Conservation (phyloP, 2,329 filamentous ascomycete species). For the Cryphonectria radicalis region DNA sequence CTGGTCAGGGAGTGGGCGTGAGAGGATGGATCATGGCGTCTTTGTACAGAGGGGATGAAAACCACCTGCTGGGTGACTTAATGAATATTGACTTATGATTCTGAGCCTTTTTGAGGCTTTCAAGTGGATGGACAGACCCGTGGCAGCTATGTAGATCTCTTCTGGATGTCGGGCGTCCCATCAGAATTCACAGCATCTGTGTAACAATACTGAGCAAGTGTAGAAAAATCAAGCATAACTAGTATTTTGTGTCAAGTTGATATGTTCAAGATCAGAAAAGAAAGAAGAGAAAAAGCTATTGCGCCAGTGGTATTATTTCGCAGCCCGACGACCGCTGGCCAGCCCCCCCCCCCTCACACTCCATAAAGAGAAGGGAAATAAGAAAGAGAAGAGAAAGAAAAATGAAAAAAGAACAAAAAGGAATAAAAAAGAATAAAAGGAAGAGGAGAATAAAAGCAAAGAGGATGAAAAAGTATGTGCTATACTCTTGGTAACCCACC, state of each 20-base stretch:
- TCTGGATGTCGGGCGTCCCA: neutral
- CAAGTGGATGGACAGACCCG: neutral
- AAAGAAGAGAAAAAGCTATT: neutral
- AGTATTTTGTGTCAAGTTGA: neutral
- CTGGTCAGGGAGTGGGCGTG: neutral
- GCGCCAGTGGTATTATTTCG: slow-evolving; percentile 13
- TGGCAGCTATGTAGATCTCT: neutral
- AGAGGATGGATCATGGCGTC: neutral
- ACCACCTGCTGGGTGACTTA: neutral
- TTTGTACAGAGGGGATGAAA: neutral
- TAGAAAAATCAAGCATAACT: neutral
- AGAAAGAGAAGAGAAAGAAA: neutral
- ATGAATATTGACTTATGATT: neutral
- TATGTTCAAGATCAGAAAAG: neutral
- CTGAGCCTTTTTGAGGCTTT: neutral
- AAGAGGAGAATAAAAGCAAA: neutral
- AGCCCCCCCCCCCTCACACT: neutral
- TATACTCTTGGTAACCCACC: neutral
- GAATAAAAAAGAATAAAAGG: neutral
- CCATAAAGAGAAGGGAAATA: neutral
- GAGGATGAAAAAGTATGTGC: neutral
- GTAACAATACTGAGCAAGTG: neutral
- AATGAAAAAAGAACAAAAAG: neutral
- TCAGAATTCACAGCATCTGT: neutral
- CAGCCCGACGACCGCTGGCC: neutral